These are phyloP conservation scores for Penicillium sclerotiorum DNA, from an alignment of 2,329 filamentous ascomycete species.

Conservation along the genomic window DNA sequence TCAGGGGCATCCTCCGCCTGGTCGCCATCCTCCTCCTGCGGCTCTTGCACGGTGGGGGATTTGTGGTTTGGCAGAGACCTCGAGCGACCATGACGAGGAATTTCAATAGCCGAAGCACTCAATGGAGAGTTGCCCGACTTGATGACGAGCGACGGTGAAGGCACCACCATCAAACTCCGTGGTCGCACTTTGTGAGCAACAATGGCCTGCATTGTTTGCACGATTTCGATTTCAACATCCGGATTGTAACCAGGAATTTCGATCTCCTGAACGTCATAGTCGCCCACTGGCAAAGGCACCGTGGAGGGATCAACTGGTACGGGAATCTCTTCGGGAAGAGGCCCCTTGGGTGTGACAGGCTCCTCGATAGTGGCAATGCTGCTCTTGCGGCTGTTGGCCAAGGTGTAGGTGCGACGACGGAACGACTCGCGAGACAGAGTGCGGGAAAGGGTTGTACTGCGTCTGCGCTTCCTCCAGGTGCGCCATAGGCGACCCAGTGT, in stretches of 20 bases:
- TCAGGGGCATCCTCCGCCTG: slow-evolving; percentile 22
- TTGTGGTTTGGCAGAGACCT: slow-evolving; percentile 52
- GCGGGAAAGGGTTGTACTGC: slow-evolving; percentile 39
- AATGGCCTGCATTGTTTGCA: slow-evolving; percentile 39
- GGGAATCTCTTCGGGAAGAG: slow-evolving; percentile 8
- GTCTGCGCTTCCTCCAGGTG: slow-evolving; percentile 81
- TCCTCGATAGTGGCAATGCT: slow-evolving; percentile 42
- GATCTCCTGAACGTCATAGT: slow-evolving; percentile 62
- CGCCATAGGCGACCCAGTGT: slow-evolving; percentile 90
- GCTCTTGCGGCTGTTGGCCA: slow-evolving; percentile 39
- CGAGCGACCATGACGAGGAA: slow-evolving; percentile 45
- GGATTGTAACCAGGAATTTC: slow-evolving; percentile 70
- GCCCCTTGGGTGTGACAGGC: slow-evolving; percentile 21
- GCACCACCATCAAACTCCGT: slow-evolving; percentile 47
- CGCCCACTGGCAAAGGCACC: slow-evolving; percentile 34
- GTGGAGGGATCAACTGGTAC: slow-evolving; percentile 32
- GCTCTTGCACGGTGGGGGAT: slow-evolving; percentile 10
- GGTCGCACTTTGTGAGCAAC: slow-evolving; percentile 47
- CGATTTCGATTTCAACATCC: slow-evolving; percentile 62
- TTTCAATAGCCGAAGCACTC: slow-evolving; percentile 26
- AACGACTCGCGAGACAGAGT: slow-evolving; percentile 47
- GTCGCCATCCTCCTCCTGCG: slow-evolving; percentile 6
- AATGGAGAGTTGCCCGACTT: slow-evolving; percentile 32
- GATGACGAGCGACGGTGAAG: slow-evolving; percentile 31
- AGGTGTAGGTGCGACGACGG: slow-evolving; percentile 27